These are phyloP conservation scores for Monosporascus sp. DNA, from an alignment of 2,329 filamentous ascomycete species.

Conservation along the genomic window DNA sequence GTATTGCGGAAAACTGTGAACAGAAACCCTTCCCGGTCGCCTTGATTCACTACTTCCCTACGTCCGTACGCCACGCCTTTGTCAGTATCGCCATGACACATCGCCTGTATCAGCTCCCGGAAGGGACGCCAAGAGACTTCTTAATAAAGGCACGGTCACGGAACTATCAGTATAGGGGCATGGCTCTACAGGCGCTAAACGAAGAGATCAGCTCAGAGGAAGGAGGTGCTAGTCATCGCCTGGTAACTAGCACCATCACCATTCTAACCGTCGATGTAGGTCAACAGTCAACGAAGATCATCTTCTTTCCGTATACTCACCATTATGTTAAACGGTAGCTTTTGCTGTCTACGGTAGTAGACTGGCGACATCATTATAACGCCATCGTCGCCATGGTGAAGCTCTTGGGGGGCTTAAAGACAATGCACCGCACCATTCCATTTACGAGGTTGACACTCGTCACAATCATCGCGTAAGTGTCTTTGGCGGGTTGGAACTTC, in stretches of 20 bases:
- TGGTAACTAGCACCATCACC: constrained; percentile 24
- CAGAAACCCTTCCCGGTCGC: constrained; percentile 7
- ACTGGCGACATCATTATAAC: constrained; percentile 28
- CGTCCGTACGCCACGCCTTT: constrained; percentile 12
- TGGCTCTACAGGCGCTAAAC: constrained; percentile 24
- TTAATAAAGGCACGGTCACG: constrained; percentile 3
- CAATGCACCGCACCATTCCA: constrained; percentile 8
- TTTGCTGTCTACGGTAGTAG: constrained; percentile 1
- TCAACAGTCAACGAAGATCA: neutral
- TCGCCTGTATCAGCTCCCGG: constrained; percentile 11
- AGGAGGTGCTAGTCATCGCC: constrained; percentile 15
- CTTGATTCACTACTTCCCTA: constrained; percentile 7
- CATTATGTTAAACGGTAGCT: neutral
- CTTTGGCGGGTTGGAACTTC: neutral
- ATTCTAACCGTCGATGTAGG: constrained; percentile 26
- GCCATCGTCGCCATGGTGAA: constrained; percentile 23
- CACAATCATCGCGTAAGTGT: constrained; percentile 21
- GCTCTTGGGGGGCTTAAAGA: constrained; percentile 25
- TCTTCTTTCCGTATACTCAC: too few species aligned
- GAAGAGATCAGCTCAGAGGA: constrained; percentile 18
- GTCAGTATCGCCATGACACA: constrained; percentile 17
- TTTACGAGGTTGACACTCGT: constrained; percentile 7
- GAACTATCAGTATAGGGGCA: constrained; percentile 22
- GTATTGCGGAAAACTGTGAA: constrained; percentile 6
- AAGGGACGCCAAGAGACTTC: constrained; percentile 1